Evolutionary conservation across 768 basidiomycete genomes (phyloP), one percentile per base, ranked within the genome.

Genomic region (Suillus plorans): DNA sequence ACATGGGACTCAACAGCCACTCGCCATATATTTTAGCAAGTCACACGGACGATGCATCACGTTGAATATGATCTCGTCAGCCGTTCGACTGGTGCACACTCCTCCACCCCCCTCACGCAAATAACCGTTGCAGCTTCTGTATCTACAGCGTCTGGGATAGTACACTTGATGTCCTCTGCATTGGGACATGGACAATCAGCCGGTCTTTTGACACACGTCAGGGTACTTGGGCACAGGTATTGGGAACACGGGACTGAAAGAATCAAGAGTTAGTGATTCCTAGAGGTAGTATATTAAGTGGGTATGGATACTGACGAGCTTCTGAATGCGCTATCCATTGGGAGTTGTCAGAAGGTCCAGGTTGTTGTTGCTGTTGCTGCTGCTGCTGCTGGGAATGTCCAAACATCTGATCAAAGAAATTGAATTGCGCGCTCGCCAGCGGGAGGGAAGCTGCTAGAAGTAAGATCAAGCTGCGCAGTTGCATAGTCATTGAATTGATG

Each of bases 361-460:
- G 41, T n/a, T 63, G 63, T 28, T 63, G 58, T 37, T 63, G 81
- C 53, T 63, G 58, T 37, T 63, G 81, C 53, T 82, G 81, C 63
- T 80, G 81, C 60, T 83, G 87, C 22, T 85, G 77, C 45, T 85
- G 84, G 28, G 84, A 80, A 49, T 69, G 69, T 41, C 86, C 85
- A 70, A 91, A 93, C 85, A 92, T 88, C 49, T 89, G 86, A 66
- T 89, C 86, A 70, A 94, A 94, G 76, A 92, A 90, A 55, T 86
- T 82, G 74, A 92, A 93, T 70, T 93, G 90, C n/a, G 86, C 89
- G 18, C 79, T 77, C 39, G 74, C 83, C 52, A 80, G 55, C 18
- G 77, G 67, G 18, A 74, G 49, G 12, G 67, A 72, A 36, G 62
- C 61, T 28, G 73, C 45, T 18, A 76, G 64, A 45, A 69, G 42